Evolutionary conservation across 2,329 filamentous ascomycete genomes (phyloP).

Genomic region (Apiospora kogelbergensis): DNA sequence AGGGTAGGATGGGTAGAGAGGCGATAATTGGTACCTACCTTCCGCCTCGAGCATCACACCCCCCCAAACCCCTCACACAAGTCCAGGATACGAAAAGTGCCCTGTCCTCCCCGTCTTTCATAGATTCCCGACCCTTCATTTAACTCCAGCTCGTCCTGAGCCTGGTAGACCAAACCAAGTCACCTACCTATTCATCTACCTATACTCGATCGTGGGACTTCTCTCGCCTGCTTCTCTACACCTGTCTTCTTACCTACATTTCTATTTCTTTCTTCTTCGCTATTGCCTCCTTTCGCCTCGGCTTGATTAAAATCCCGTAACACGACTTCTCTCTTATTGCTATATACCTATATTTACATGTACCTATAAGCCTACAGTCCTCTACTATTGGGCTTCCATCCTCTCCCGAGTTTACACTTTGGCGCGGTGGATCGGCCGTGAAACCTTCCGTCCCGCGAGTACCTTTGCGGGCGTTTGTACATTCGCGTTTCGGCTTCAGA

Average conservation of each 20-base stretch:
- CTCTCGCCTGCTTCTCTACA: not conserved
- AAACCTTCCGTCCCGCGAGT: not conserved
- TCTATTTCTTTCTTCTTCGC: not conserved
- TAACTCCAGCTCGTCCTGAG: not conserved
- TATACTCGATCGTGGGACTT: not conserved
- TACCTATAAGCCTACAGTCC: not conserved
- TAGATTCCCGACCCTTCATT: not conserved
- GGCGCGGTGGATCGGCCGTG: not conserved
- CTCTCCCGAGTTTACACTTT: not conserved
- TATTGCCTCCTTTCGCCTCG: not conserved
- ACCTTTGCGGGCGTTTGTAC: not conserved
- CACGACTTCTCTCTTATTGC: not conserved
- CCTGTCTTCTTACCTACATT: too few relatives aligned
- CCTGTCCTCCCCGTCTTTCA: not conserved
- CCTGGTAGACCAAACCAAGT: not conserved
- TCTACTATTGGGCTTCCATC: not conserved
- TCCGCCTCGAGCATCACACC: not conserved
- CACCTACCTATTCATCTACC: too few relatives aligned
- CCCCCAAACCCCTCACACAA: not conserved
- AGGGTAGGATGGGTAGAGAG: not conserved
- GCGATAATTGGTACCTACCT: not conserved
- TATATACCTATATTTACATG: not conserved
- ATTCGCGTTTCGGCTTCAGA: not conserved
- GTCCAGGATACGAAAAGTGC: not conserved
- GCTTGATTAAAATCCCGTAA: not conserved